Evolutionary conservation across 768 basidiomycete species (phyloP), one percentile per base, ranked within the genome.

Genomic region (Exidia glandulosa): DNA sequence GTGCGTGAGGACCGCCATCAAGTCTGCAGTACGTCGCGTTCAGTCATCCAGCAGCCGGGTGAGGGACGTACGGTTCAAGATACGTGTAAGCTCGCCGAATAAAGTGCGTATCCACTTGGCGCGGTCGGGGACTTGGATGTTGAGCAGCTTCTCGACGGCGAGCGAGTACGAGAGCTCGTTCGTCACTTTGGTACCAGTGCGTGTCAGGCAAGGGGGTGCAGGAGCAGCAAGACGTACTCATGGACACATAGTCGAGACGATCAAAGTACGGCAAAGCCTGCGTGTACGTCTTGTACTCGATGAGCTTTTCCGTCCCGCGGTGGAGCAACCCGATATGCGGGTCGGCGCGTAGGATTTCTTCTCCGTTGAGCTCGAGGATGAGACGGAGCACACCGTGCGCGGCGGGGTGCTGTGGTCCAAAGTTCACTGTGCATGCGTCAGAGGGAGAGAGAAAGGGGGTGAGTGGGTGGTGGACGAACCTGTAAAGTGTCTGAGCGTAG

Each of bases 231-330:
- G 41, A 76, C 90, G 50, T 68, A 94, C 93, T 99, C 96, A 97
- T 98, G 56, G 95, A 97, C 58, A 98, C 95, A 67, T 99, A 99
- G 78, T 99, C 96, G 61, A 98, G 80, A 66, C 96, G 92, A 72
- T 99, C 96, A 70, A 99, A 99, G 76, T 99, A 98, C 1, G 96
- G 96, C 23, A 98, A 76, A 0, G 96, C 96, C 76, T 99, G 96
- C 4, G 85, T 90, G 69, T 98, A 98, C 1, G 87, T 97, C 78
- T 99, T 99, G 81, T 94, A 95, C 74, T 98, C 96, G 63, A 98
- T 98, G 57, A 99, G 81, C 73, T 98, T 98, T 73, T 99, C 96
- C 23, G 95, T 99, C 25, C 95, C 96, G 65, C 96, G 85, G 74
- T 98, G 96, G 54, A 99, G 81, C 29, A 99, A 80, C 59, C 96